These are phyloP conservation scores for Deinandra increscens DNA, from an alignment of 129 eudicot species.

Conservation along the genomic window DNA sequence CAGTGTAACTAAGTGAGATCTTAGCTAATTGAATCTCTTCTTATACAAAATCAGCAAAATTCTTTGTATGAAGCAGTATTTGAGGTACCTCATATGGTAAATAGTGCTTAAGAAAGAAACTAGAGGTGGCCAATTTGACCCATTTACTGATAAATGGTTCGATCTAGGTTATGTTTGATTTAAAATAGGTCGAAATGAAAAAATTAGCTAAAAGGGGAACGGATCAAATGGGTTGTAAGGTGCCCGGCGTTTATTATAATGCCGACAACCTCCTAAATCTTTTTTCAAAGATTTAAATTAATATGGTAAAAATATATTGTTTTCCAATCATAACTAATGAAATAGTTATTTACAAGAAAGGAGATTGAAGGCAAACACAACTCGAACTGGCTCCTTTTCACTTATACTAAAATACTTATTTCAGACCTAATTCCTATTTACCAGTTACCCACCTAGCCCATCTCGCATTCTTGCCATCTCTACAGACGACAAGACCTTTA, in stretches of 20 bases:
- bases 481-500: background rate
- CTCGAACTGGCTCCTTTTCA: background rate
- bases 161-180: constrained; percentile 1
- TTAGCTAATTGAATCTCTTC: constrained; percentile 1
- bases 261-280: constrained; percentile 1
- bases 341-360: constrained; percentile 1
- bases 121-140: background rate
- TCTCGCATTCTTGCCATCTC: background rate
- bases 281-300: background rate
- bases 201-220: background rate
- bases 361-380: constrained; percentile 1
- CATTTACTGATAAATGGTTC: background rate
- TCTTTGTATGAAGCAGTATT: background rate
- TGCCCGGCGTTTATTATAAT: background rate
- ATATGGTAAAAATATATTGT: no score
- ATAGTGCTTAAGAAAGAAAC: constrained; percentile 12
- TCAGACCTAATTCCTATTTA: background rate
- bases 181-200: background rate
- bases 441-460: background rate
- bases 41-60: constrained; percentile 1
- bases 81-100: background rate
- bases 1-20: background rate
- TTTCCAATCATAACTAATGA: background rate
- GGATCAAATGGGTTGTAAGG: background rate
- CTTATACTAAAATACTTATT: background rate